Evolutionary conservation across 257 asterid genomes (phyloP), one percentile per base, ranked within the genome.

Genomic region (Lantana camara): DNA sequence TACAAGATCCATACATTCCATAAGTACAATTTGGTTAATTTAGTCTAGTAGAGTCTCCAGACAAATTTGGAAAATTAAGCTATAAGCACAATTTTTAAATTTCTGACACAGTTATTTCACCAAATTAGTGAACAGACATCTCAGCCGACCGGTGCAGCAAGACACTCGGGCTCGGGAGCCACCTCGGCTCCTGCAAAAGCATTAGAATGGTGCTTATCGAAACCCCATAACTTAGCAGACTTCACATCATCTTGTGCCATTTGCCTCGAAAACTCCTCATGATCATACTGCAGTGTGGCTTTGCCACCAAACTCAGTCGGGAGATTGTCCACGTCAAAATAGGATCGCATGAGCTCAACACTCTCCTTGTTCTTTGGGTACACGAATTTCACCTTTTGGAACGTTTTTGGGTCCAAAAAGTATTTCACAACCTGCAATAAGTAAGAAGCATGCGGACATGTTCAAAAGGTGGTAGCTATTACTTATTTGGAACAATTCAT

Each of bases 301-400:
- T 77, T 84, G 69, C 99, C 99, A 56, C 99, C 99, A 47, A 93
- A 78, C 78, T 90, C 99, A 10, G 79, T 79, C 0, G 99, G 95
- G 64, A 93, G 90, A 83, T 90, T 87, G 72, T 87, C 95, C 62
- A 87, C 70, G 22, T 90, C 97, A 34, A 93, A 93, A 63, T 69
- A 90, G 16, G 95, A 74, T 7, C 73, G 70, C 99, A 93, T 84
- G 44, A 87, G 83, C 52, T 93, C 99, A 32, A 90, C 85, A 7
- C 99, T 90, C 0, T 90, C 99, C 63, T 85, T 84, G 76, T 90
- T 93, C 81, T 90, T 93, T 8, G 92, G 92, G 77, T 90, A 85
- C 49, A 93, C 99, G 47, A 90, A 93, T 73, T 84, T 93, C 82
- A 93, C 97, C 79, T 93, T 93, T 86, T 87, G 87, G 82, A 87